Conservation (phyloP, 345 rosid genomes). For the Arabis hirsuta region DNA sequence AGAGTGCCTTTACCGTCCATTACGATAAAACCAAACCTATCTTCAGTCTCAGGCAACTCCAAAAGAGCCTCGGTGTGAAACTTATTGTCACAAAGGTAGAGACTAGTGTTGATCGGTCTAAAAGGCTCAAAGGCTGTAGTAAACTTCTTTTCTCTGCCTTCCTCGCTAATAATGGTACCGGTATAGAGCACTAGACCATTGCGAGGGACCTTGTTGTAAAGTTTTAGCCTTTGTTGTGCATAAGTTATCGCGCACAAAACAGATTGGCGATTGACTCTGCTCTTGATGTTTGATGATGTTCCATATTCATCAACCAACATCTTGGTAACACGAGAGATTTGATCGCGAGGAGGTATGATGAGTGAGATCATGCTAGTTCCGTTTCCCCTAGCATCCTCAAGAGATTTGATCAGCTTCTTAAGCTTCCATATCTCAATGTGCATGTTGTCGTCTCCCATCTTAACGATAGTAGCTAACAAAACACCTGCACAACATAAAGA, state of each 20-base stretch:
- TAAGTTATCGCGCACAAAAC: constrained; percentile 8
- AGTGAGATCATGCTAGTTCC: constrained; percentile 28
- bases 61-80: not conserved
- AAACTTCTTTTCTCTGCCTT: constrained; percentile 8
- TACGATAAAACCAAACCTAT: constrained; percentile 6
- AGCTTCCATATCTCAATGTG: constrained; percentile 18
- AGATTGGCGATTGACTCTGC: constrained; percentile 28
- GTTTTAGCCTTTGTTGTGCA: constrained; percentile 20
- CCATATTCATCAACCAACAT: constrained; percentile 5
- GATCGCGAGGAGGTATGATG: constrained; percentile 11
- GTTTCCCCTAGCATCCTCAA: constrained; percentile 3
- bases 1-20: constrained; percentile 16
- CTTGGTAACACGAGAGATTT: constrained; percentile 4
- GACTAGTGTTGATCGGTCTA: not conserved
- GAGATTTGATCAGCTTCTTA: constrained; percentile 17
- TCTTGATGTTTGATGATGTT: constrained; percentile 22
- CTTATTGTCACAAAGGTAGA: constrained; percentile 26
- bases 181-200: constrained; percentile 15
- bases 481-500: not conserved
- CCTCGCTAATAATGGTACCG: not conserved
- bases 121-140: constrained; percentile 14
- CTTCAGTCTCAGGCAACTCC: not conserved
- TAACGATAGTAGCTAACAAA: not conserved
- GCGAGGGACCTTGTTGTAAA: constrained; percentile 24
- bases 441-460: not conserved